Evolutionary conservation across 306 rosid genomes (phyloP).

Genomic region (Lotus japonicus): DNA sequence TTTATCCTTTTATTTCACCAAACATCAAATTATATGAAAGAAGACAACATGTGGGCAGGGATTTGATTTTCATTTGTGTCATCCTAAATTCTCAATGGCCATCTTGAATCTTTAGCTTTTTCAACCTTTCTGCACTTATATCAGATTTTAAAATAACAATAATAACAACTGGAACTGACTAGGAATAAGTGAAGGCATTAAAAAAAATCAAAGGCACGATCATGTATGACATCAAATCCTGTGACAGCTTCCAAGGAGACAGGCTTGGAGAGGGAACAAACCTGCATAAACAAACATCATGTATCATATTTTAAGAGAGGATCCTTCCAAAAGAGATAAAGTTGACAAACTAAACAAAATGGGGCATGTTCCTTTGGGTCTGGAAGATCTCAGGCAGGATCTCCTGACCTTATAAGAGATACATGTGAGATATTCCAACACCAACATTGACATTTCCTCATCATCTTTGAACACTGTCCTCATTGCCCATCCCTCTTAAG

Average conservation of each 20-base stretch:
- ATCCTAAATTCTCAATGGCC: conserved; percentile 48
- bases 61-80: conserved; percentile 37
- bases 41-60: conserved; percentile 43
- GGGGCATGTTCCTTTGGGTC: conserved; percentile 68
- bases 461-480: conserved; percentile 28
- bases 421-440: conserved; percentile 45
- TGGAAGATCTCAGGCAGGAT: conserved; percentile 68
- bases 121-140: conserved; percentile 20
- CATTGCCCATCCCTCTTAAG: conserved; percentile 27
- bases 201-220: conserved; percentile 42
- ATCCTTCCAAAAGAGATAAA: conserved; percentile 72
- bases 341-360: conserved; percentile 51
- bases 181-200: conserved; percentile 29
- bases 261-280: conserved; percentile 46
- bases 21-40: conserved; percentile 20
- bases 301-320: conserved; percentile 19
- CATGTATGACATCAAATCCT: conserved; percentile 63
- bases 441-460: conserved; percentile 29
- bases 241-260: conserved; percentile 74
- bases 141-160: neutral
- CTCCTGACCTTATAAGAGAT: conserved; percentile 32
- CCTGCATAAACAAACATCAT: conserved; percentile 22
- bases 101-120: conserved; percentile 22
- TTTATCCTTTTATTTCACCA: neutral
- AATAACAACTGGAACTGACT: conserved; percentile 21